These are phyloP conservation scores for Dothideomycetes sp. DNA, from an alignment of 2,329 filamentous ascomycete species.

Conservation along the genomic window DNA sequence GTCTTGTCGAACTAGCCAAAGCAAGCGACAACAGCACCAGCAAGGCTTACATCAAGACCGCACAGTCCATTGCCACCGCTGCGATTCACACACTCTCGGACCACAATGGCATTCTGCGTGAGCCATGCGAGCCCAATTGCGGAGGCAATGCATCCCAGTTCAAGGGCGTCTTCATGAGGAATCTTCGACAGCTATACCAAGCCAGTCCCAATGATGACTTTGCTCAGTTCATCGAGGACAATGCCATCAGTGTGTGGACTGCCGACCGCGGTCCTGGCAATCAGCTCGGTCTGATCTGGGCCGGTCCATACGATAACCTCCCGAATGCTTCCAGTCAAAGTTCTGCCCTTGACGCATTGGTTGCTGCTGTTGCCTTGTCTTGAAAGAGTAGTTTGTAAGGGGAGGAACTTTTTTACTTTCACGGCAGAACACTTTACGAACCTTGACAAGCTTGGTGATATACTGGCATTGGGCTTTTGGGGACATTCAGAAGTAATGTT, in stretches of 20 bases:
- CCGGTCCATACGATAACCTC: slow-evolving; percentile 39
- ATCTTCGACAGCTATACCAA: slow-evolving; percentile 46
- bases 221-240: slow-evolving; percentile 43
- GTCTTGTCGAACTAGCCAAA: slow-evolving; percentile 40
- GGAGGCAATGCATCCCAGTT: slow-evolving; percentile 40
- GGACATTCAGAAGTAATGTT: too few species aligned
- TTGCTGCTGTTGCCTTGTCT: slow-evolving; percentile 40
- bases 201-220: slow-evolving; percentile 39
- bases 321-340: slow-evolving; percentile 51
- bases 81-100: slow-evolving; percentile 26
- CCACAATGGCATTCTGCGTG: slow-evolving; percentile 26
- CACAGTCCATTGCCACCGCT: slow-evolving; percentile 25
- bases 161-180: slow-evolving; percentile 61
- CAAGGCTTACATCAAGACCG: slow-evolving; percentile 23
- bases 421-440: too few species aligned
- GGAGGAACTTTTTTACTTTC: too few species aligned
- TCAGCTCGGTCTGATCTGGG: slow-evolving; percentile 48
- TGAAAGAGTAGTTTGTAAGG: too few species aligned
- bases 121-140: slow-evolving; percentile 27
- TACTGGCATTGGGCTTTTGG: too few species aligned
- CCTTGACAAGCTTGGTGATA: too few species aligned
- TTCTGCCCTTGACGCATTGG: slow-evolving; percentile 54
- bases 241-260: slow-evolving; percentile 54
- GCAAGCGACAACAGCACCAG: slow-evolving; percentile 24
- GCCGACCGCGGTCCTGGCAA: slow-evolving; percentile 42